These are phyloP conservation scores for Alternaria brassicae DNA, from an alignment of 2,329 filamentous ascomycete genomes.

Conservation along the genomic window DNA sequence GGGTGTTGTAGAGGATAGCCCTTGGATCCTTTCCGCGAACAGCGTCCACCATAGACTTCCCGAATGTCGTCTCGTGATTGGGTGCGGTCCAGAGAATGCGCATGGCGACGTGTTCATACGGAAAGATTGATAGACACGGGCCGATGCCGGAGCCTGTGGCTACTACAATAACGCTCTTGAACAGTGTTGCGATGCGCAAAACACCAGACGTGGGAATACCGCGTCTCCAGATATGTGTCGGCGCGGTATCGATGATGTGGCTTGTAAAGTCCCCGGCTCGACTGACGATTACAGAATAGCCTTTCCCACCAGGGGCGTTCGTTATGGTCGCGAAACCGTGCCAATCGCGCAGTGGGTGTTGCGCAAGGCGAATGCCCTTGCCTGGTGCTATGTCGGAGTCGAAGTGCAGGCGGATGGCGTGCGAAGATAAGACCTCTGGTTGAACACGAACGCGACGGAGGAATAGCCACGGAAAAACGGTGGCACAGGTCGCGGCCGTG, in stretches of 20 bases:
- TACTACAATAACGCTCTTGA: slow-evolving; percentile 47
- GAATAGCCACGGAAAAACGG: slow-evolving; percentile 77
- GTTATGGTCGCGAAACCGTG: slow-evolving; percentile 53
- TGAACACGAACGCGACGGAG: slow-evolving; percentile 72
- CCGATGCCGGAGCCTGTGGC: slow-evolving; percentile 51
- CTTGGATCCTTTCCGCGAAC: slow-evolving; percentile 67
- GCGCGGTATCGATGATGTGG: slow-evolving; percentile 42
- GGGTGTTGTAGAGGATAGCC: slow-evolving; percentile 74
- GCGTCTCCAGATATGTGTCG: slow-evolving; percentile 47
- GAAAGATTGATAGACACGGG: slow-evolving; percentile 61
- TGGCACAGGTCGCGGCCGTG: slow-evolving; percentile 67
- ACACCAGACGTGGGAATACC: slow-evolving; percentile 49
- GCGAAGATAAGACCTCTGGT: slow-evolving; percentile 73
- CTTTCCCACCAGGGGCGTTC: slow-evolving; percentile 35
- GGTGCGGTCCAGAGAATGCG: slow-evolving; percentile 76
- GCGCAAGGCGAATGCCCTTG: slow-evolving; percentile 41
- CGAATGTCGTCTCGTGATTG: slow-evolving; percentile 70
- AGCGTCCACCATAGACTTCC: slow-evolving; percentile 64
- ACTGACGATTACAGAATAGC: slow-evolving; percentile 47
- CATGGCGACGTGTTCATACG: slow-evolving; percentile 55
- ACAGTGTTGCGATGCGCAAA: slow-evolving; percentile 47
- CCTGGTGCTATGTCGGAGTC: slow-evolving; percentile 43
- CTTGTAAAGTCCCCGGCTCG: slow-evolving; percentile 51
- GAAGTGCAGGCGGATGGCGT: slow-evolving; percentile 73
- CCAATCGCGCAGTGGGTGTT: slow-evolving; percentile 46